These are phyloP conservation scores for Lotus japonicus DNA, from an alignment of 306 rosid species.

Conservation along the genomic window DNA sequence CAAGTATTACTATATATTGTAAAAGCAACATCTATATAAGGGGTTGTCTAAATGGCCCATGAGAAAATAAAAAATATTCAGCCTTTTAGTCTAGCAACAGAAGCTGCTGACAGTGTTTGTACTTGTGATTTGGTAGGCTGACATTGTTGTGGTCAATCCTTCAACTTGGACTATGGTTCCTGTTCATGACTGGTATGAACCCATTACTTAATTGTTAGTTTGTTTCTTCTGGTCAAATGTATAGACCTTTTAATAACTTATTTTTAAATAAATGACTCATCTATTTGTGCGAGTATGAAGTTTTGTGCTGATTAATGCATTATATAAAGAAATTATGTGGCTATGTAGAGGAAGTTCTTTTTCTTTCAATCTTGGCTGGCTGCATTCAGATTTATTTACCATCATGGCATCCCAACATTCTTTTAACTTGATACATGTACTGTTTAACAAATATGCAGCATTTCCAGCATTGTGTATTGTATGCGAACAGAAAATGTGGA, in stretches of 20 bases:
- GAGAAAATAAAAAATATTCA: background rate
- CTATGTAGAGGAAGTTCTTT: background rate
- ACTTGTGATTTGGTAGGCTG: conserved; percentile 51
- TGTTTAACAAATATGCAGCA: conserved; percentile 42
- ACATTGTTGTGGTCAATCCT: conserved; percentile 70
- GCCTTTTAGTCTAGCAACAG: background rate
- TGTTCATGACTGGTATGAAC: conserved; percentile 64
- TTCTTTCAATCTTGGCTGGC: background rate
- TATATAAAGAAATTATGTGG: conserved; percentile 5
- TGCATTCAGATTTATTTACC: background rate
- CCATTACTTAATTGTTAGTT: background rate
- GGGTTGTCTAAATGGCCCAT: too few species aligned
- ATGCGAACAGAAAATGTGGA: conserved; percentile 78
- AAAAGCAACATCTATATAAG: too few species aligned
- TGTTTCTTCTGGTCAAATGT: background rate
- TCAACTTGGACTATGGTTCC: conserved; percentile 76
- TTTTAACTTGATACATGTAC: conserved; percentile 13
- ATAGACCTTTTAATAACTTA: background rate
- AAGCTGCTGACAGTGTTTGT: conserved; percentile 37
- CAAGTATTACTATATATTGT: background rate
- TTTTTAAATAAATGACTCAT: background rate
- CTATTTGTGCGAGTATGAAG: background rate
- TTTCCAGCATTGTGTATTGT: conserved; percentile 72
- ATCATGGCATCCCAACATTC: background rate
- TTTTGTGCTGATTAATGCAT: background rate